These are phyloP conservation scores for Xylariomycetidae sp. DNA, from an alignment of 2,329 filamentous ascomycete genomes.

Conservation along the genomic window DNA sequence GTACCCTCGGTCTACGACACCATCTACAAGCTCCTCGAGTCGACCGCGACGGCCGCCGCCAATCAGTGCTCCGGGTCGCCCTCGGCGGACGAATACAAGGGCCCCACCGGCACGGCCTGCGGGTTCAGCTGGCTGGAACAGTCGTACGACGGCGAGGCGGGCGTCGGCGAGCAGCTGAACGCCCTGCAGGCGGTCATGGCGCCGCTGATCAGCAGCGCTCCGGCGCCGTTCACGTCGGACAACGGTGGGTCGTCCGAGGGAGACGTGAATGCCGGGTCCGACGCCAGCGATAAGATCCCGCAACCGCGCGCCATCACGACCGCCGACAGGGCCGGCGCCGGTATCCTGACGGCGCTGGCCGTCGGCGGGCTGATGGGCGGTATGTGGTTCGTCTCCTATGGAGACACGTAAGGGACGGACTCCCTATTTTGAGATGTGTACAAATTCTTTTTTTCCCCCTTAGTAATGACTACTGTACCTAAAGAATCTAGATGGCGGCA, in stretches of 20 bases:
- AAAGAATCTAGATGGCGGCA: too few species aligned
- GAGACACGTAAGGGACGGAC: too few species aligned
- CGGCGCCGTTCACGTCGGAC: slow-evolving; percentile 10
- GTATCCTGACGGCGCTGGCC: slow-evolving; percentile 18
- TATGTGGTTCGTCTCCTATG: too few species aligned
- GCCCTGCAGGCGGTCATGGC: slow-evolving; percentile 47
- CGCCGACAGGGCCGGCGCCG: slow-evolving; percentile 24
- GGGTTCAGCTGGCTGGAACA: slow-evolving; percentile 47
- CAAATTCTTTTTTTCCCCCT: too few species aligned
- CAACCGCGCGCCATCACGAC: slow-evolving; percentile 19
- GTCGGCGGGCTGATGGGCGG: slow-evolving; percentile 6
- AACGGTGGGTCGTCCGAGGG: slow-evolving; percentile 22
- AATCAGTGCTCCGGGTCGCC: slow-evolving; percentile 19
- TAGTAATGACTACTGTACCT: too few species aligned
- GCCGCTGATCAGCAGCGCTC: slow-evolving; percentile 32
- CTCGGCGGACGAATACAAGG: slow-evolving; percentile 15
- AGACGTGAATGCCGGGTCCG: slow-evolving; percentile 19
- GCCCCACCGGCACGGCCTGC: slow-evolving; percentile 31
- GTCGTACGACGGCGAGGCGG: slow-evolving; percentile 43
- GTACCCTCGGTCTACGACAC: slow-evolving; percentile 19
- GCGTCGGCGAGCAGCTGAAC: slow-evolving; percentile 53
- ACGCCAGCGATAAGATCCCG: slow-evolving; percentile 16
- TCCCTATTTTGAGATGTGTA: too few species aligned
- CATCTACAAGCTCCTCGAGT: slow-evolving; percentile 19
- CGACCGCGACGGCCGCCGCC: slow-evolving; percentile 35